Conservation (phyloP, 177 flowering plant species). For the Telopea speciosissima region DNA sequence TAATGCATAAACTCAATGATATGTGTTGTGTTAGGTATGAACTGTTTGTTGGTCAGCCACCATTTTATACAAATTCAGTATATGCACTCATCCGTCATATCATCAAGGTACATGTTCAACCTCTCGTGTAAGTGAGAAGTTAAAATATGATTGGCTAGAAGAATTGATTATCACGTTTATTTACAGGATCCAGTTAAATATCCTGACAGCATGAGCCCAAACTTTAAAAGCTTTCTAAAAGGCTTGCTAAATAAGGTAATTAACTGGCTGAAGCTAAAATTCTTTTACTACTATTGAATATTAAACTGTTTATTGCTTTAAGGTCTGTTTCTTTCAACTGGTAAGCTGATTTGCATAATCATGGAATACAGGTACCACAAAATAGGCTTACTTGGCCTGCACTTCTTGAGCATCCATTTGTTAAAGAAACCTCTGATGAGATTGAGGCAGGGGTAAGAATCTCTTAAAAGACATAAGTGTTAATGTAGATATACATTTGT, state of each 20-base stretch:
- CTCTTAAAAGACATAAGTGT: neutral
- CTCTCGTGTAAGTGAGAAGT: neutral
- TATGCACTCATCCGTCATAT: constrained; percentile 92
- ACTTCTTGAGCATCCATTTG: constrained; percentile 94
- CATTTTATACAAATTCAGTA: constrained; percentile 97
- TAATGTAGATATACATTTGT: neutral
- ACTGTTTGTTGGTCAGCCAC: constrained; percentile 97
- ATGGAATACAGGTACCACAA: constrained; percentile 67
- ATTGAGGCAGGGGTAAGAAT: constrained; percentile 51
- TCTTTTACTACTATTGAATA: neutral
- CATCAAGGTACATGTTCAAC: constrained; percentile 55
- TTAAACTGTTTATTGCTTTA: neutral
- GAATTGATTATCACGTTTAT: neutral
- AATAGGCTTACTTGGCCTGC: constrained; percentile 87
- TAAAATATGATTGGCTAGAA: neutral
- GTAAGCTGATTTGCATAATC: constrained; percentile 8
- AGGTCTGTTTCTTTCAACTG: neutral
- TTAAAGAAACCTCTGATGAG: constrained; percentile 62
- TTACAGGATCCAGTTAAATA: constrained; percentile 96
- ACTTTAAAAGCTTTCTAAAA: constrained; percentile 75
- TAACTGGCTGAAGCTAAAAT: neutral
- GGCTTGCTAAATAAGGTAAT: constrained; percentile 95
- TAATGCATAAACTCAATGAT: neutral
- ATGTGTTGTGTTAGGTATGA: constrained; percentile 53
- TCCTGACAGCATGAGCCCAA: constrained; percentile 83